Evolutionary conservation across 2,329 filamentous ascomycete genomes (phyloP).

Genomic region (Fusarium multiceps): DNA sequence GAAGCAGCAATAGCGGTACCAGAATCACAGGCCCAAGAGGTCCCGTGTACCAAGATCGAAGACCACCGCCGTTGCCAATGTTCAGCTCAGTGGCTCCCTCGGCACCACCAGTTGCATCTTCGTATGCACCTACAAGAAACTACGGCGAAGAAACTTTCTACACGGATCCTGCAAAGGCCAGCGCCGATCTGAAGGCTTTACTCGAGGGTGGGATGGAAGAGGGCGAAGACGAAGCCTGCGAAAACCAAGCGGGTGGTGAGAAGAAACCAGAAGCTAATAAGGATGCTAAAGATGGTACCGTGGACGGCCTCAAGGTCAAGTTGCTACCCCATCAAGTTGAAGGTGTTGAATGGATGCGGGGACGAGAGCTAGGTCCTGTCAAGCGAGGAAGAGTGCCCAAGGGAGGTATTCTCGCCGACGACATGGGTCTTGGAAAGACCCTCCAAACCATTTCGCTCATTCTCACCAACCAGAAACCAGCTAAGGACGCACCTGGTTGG

Average conservation of each 20-base stretch:
- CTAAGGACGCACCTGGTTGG: constrained; percentile 66
- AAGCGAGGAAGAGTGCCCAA: constrained; percentile 87
- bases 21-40: constrained; percentile 60
- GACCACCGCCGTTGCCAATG: constrained; percentile 58
- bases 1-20: constrained; percentile 47
- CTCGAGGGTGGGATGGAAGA: constrained; percentile 84
- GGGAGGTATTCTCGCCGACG: constrained; percentile 94
- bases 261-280: constrained; percentile 43
- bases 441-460: constrained; percentile 92
- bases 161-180: constrained; percentile 77
- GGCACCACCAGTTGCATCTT: constrained; percentile 20
- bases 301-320: constrained; percentile 87
- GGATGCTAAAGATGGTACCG: constrained; percentile 59
- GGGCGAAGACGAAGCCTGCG: constrained; percentile 63
- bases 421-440: constrained; percentile 98
- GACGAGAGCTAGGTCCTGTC: constrained; percentile 86
- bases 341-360: constrained; percentile 93
- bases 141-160: constrained; percentile 66
- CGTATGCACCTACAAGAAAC: constrained; percentile 17
- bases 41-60: constrained; percentile 61
- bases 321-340: constrained; percentile 94
- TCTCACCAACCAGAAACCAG: constrained; percentile 80
- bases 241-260: constrained; percentile 34
- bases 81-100: constrained; percentile 57
- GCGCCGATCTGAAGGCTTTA: constrained; percentile 82